Evolutionary conservation across 2,329 filamentous ascomycete species (phyloP), one percentile per base, ranked within the genome.

Genomic region (Cytospora leucostoma): DNA sequence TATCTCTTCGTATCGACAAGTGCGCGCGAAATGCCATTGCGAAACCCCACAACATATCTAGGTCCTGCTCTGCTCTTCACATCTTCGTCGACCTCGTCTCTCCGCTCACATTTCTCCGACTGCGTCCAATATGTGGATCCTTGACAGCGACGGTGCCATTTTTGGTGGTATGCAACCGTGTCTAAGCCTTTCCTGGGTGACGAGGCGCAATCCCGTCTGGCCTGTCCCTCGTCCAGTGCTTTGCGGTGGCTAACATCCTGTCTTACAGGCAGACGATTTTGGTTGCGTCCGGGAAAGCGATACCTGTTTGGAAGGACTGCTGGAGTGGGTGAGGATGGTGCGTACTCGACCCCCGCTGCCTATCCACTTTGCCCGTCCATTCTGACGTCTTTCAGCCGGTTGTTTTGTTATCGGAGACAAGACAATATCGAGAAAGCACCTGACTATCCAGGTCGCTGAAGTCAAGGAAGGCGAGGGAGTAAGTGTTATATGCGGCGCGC

Each of bases 341-440:
- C 27, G 38, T 12, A 56, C 37, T 17, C 55, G 40, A 33, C 19
- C 21, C 67, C 70, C 52, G 27, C 69, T 52, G 38, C 47, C 52
- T 58, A 3, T 7, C 21, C 37, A 3, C 37, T 13, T 17, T 12
- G 12, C 11, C 15, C 27, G n/a, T 21, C 34, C 27, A 4, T 15
- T 34, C 54, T 61, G 38, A 57, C 38, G 27, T 63, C n/a, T 21
- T 21, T 7, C 68, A 91, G 88, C 85, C 61, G 85, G 86, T 3
- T 86, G 84, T 70, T 78, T 91, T 68, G 87, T 84, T 32, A 90
- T 97, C 68, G 85, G 88, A 7, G 85, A 95, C 71, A 91, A 90
- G 71, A 90, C 89, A 1, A 91, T 99, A 56, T 99, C 95, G 37
- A 84, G 94, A 62, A 92, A 95, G 71, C 95, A 99, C 76, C 79